Evolutionary conservation across 306 rosid species (phyloP).

Genomic region (Vigna angularis): DNA sequence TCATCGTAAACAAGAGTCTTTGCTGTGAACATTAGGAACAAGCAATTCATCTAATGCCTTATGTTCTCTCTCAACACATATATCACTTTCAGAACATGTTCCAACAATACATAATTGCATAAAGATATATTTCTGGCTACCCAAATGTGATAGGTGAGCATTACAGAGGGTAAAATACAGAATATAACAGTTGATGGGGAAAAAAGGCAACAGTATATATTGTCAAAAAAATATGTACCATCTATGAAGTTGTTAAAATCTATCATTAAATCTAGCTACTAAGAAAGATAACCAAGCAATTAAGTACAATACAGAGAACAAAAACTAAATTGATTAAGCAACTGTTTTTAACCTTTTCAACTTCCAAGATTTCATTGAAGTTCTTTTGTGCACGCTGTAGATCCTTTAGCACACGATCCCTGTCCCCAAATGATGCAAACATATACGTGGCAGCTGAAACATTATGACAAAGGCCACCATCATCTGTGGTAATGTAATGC

Average conservation of each 20-base stretch:
- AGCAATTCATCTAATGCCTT: not conserved
- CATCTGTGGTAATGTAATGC: constrained; percentile 4
- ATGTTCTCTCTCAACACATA: not conserved
- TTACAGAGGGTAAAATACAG: not conserved
- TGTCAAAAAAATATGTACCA: not conserved
- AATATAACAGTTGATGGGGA: not conserved
- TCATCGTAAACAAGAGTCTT: not conserved
- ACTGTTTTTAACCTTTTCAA: constrained; percentile 72
- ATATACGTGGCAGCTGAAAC: constrained; percentile 90
- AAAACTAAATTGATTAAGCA: constrained; percentile 35
- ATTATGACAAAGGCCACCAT: constrained; percentile 14
- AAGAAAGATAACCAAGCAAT: too few species aligned
- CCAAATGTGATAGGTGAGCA: not conserved
- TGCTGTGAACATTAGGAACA: not conserved
- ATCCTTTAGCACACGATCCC: constrained; percentile 80
- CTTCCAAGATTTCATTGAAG: constrained; percentile 74
- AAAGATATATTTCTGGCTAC: not conserved
- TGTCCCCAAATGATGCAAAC: constrained; percentile 87
- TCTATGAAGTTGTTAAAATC: not conserved
- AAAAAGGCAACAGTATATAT: not conserved
- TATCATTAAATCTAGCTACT: too few species aligned
- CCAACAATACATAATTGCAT: constrained; percentile 23
- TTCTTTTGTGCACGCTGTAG: constrained; percentile 73
- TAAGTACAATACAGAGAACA: not conserved
- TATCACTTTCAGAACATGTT: constrained; percentile 28